These are phyloP conservation scores for Spergularia bocconei DNA, from an alignment of 148 eudicot genomes.

Conservation along the genomic window DNA sequence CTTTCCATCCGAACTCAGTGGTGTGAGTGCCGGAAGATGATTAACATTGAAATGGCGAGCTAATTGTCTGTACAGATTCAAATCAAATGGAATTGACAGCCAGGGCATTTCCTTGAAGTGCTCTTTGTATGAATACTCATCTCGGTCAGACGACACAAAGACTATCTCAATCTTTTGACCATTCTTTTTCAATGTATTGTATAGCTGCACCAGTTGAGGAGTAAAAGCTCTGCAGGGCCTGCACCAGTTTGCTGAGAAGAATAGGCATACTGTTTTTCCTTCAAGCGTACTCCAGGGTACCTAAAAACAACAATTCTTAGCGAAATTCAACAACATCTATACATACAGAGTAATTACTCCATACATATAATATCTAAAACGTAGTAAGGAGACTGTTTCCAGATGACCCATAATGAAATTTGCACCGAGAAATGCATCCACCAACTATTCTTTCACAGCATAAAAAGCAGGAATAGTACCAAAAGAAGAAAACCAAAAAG, in stretches of 20 bases:
- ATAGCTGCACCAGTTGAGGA: slow-evolving; percentile 39
- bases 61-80: slow-evolving; percentile 26
- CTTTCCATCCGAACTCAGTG: slow-evolving; percentile 34
- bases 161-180: slow-evolving; percentile 46
- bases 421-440: no score
- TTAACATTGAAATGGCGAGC: slow-evolving; percentile 34
- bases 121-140: slow-evolving; percentile 40
- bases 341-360: no score
- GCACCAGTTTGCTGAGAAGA: slow-evolving; percentile 58
- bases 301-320: slow-evolving; percentile 10
- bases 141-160: slow-evolving; percentile 51
- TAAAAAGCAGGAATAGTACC: no score
- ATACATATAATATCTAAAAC: no score
- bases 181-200: slow-evolving; percentile 30
- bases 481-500: background rate
- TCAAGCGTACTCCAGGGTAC: slow-evolving; percentile 34
- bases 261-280: slow-evolving; percentile 46
- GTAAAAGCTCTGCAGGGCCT: slow-evolving; percentile 51
- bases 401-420: no score
- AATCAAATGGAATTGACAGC: slow-evolving; percentile 49
- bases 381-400: background rate
- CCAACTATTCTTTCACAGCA: no score
- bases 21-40: slow-evolving; percentile 45
- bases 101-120: slow-evolving; percentile 53
- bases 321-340: background rate